phyloP scores from a whole-genome alignment of 2,329 filamentous ascomycete species.

The Raffaelea albimanens region DNA sequence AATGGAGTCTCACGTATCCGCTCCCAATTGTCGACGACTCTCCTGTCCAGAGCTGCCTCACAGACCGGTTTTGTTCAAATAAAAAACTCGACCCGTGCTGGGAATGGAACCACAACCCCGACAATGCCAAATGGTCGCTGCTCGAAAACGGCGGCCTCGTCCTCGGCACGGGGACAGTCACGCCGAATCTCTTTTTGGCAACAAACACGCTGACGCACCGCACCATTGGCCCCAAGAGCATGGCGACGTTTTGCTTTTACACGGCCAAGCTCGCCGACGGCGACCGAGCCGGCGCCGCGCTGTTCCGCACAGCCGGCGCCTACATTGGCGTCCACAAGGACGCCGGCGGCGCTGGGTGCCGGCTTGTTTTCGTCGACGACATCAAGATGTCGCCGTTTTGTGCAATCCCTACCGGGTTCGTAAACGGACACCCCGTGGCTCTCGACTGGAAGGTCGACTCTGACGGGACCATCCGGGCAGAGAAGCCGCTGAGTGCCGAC shows the following conservation, averaged over 20 bases:
- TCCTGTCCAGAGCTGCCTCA: neutral
- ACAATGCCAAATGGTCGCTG: neutral
- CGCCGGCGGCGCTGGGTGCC: neutral
- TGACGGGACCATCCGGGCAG: neutral
- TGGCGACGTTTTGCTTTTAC: neutral
- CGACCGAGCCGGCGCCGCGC: neutral
- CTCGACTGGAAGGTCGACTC: neutral
- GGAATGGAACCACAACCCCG: neutral
- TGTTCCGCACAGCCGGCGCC: neutral
- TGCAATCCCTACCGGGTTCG: neutral
- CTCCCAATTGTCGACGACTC: too few species aligned
- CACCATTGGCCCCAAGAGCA: neutral
- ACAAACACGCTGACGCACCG: neutral
- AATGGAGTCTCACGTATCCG: too few species aligned
- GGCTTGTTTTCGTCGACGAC: neutral
- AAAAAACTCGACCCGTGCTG: neutral
- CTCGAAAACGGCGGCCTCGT: neutral
- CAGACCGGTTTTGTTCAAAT: neutral
- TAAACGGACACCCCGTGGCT: neutral
- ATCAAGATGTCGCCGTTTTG: neutral
- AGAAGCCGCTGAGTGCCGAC: neutral
- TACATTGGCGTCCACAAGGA: neutral
- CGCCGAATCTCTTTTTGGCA: neutral
- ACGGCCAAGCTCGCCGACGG: neutral
- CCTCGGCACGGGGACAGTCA: neutral